Evolutionary conservation across 768 basidiomycete genomes (phyloP).

Genomic region (Amanita rubescens): DNA sequence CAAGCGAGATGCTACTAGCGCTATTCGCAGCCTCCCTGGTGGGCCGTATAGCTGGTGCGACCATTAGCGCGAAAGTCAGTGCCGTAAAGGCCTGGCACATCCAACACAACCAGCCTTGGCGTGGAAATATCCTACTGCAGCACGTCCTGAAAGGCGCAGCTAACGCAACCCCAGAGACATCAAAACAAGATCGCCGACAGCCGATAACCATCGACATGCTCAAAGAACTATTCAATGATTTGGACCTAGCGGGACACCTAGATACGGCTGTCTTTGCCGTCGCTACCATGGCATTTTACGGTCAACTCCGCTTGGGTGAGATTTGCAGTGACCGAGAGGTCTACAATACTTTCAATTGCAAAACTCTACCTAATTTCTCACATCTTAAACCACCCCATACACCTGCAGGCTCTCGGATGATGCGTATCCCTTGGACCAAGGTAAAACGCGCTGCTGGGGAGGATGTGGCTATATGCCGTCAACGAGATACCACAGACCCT

Average conservation of each 20-base stretch:
- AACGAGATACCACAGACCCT: slow-evolving; percentile 13
- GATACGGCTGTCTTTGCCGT: slow-evolving; percentile 18
- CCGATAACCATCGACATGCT: slow-evolving; percentile 20
- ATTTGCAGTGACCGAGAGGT: slow-evolving; percentile 10
- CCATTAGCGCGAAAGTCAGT: slow-evolving; percentile 17
- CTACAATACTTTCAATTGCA: slow-evolving; percentile 6
- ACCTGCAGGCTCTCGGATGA: slow-evolving; percentile 7
- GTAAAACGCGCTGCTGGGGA: slow-evolving; percentile 13
- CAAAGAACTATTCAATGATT: slow-evolving; percentile 5
- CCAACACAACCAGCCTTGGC: slow-evolving; percentile 18
- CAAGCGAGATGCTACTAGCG: slow-evolving; percentile 20
- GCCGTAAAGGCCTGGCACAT: slow-evolving; percentile 28
- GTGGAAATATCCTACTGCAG: slow-evolving; percentile 11
- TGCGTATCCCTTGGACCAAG: slow-evolving; percentile 22
- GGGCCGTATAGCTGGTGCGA: slow-evolving; percentile 13
- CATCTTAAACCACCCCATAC: neutral
- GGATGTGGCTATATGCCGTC: slow-evolving; percentile 13
- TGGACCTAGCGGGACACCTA: slow-evolving; percentile 12
- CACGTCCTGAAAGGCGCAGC: slow-evolving; percentile 18
- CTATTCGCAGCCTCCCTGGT: slow-evolving; percentile 19
- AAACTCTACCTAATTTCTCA: neutral
- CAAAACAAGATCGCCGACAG: slow-evolving; percentile 9
- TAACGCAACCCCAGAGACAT: slow-evolving; percentile 17
- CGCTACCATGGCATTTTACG: slow-evolving; percentile 24
- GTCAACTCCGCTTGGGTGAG: slow-evolving; percentile 25